Evolutionary conservation across 176 grass and related monocot genomes (phyloP).

Genomic region (Oryza coarctata): DNA sequence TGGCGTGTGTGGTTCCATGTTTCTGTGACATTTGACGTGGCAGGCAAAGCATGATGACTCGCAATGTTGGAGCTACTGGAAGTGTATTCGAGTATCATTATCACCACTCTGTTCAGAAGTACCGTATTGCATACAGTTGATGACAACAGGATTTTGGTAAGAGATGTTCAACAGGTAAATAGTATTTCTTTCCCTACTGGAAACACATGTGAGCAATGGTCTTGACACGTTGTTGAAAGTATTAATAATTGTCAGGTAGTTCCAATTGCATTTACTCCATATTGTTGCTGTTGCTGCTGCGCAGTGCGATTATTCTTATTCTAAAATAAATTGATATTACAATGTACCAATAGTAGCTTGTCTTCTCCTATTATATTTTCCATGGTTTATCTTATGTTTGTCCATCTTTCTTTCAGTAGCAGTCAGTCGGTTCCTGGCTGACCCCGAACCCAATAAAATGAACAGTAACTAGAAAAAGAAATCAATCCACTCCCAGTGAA

Average conservation of each 20-base stretch:
- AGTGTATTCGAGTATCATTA: not conserved
- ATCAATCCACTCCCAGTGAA: not conserved
- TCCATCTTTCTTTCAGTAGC: not conserved
- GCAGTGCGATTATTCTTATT: not conserved
- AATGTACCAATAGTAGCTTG: not conserved
- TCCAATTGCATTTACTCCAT: not conserved
- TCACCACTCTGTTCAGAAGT: not conserved
- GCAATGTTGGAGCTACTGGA: not conserved
- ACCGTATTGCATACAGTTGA: not conserved
- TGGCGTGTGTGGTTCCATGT: not conserved
- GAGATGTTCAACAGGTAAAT: not conserved
- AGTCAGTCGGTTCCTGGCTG: not conserved
- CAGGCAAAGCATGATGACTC: not conserved
- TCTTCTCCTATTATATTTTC: not conserved
- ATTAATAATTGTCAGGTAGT: not conserved
- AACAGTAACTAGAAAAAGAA: not conserved
- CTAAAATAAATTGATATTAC: not conserved
- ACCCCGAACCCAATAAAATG: conserved; percentile 8
- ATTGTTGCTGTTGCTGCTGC: not conserved
- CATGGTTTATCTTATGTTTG: not conserved
- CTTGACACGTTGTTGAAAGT: not conserved
- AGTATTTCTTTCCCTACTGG: not conserved
- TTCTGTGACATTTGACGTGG: not conserved
- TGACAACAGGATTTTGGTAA: not conserved
- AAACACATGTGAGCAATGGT: not conserved